These are phyloP conservation scores for Rubroshorea leprosula DNA, from an alignment of 345 rosid species.

Conservation along the genomic window DNA sequence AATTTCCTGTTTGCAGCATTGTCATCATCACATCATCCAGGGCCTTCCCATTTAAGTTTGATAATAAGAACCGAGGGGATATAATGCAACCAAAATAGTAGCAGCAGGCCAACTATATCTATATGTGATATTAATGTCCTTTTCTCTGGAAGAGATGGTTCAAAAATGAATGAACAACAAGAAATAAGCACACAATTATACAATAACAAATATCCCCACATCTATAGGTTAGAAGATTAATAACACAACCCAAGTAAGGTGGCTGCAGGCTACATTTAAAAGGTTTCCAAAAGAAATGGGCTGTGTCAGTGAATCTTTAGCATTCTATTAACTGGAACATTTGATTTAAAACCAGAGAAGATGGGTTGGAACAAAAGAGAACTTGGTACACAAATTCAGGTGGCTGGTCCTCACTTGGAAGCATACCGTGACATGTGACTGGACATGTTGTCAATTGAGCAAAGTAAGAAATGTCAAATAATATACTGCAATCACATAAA, in stretches of 20 bases:
- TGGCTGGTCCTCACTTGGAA: background rate
- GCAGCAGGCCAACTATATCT: constrained; percentile 5
- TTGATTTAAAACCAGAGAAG: background rate
- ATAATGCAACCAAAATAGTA: background rate
- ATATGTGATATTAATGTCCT: no score
- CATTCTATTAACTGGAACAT: background rate
- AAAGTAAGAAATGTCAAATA: background rate
- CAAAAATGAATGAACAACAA: no score
- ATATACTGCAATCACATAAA: background rate
- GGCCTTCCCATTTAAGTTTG: constrained; percentile 13
- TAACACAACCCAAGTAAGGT: no score
- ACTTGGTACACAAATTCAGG: background rate
- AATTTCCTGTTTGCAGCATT: constrained; percentile 1
- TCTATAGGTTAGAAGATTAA: no score
- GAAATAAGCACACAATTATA: no score
- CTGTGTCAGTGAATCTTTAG: background rate
- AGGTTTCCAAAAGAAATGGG: constrained; percentile 1
- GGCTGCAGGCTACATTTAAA: constrained; percentile 3
- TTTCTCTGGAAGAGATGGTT: no score
- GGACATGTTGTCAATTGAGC: background rate
- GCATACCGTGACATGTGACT: background rate
- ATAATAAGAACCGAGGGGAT: constrained; percentile 1
- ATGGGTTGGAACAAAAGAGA: background rate
- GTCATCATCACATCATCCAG: background rate
- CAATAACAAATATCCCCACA: no score